phyloP scores from a whole-genome alignment of 169 alveolate genomes.

The Cardiosporidium cionae region DNA sequence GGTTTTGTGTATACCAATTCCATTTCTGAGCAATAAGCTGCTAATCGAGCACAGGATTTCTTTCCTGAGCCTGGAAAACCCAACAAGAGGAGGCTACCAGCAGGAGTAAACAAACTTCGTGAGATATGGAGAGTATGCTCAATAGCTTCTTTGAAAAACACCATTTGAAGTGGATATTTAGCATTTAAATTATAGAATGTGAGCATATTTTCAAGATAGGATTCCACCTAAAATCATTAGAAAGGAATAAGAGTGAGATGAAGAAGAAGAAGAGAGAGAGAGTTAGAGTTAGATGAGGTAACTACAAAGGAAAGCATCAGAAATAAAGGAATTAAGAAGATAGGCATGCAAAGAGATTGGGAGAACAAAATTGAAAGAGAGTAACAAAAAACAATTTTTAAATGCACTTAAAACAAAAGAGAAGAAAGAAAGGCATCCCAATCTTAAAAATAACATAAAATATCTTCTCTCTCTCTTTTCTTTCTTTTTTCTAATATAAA shows the following conservation, averaged over 20 bases:
- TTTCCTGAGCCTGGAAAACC: conserved; percentile 99
- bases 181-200: not conserved
- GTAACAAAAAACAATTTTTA: no score
- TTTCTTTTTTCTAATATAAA: no score
- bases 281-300: not conserved
- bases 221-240: not conserved
- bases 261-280: not conserved
- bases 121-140: not conserved
- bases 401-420: not conserved
- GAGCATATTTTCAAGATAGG: not conserved
- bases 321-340: no score
- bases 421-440: not conserved
- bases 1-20: conserved; percentile 78
- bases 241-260: not conserved
- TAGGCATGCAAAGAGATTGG: no score
- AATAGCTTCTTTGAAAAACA: not conserved
- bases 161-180: not conserved
- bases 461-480: no score
- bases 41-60: conserved; percentile 85
- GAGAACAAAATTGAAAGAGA: no score
- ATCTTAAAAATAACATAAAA: no score
- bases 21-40: conserved; percentile 75
- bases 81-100: conserved; percentile 86
- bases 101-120: conserved; percentile 68
- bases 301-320: no score